Evolutionary conservation across 139 green algal genomes (phyloP).

Genomic region (Coelastrella sp.): DNA sequence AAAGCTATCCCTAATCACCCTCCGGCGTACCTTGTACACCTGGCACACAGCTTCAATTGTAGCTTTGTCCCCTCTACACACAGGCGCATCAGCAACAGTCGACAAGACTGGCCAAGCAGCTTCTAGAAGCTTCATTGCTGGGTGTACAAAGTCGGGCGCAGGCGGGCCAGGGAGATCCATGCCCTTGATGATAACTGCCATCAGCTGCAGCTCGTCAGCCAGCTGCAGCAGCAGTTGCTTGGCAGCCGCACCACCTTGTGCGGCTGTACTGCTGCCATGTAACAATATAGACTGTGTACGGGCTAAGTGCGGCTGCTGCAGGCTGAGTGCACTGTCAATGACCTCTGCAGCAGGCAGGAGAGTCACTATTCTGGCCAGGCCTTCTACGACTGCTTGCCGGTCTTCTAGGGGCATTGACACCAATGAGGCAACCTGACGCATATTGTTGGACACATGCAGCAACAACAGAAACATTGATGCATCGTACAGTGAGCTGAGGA

Average conservation of each 20-base stretch:
- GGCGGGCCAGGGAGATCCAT: slow-evolving; percentile 49
- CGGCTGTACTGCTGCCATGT: slow-evolving; percentile 32
- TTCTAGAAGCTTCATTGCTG: slow-evolving; percentile 56
- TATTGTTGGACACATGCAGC: background rate
- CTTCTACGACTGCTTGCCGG: slow-evolving; percentile 68
- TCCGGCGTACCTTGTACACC: slow-evolving; percentile 65
- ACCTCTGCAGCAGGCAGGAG: slow-evolving; percentile 47
- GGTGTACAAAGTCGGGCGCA: slow-evolving; percentile 21
- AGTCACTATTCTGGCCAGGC: slow-evolving; percentile 66
- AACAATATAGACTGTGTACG: slow-evolving; percentile 44
- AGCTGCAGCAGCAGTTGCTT: slow-evolving; percentile 53
- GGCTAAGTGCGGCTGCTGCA: slow-evolving; percentile 51
- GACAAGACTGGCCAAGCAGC: slow-evolving; percentile 58
- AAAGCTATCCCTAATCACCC: background rate
- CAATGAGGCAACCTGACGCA: background rate
- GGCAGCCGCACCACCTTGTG: background rate
- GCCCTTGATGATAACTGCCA: slow-evolving; percentile 56
- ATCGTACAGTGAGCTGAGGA: too few relatives aligned
- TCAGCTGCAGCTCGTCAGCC: slow-evolving; percentile 61
- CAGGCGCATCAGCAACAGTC: slow-evolving; percentile 49
- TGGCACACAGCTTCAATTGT: slow-evolving; percentile 62
- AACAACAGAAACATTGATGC: too few relatives aligned
- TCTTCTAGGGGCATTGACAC: slow-evolving; percentile 50
- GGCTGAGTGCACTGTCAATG: slow-evolving; percentile 35
- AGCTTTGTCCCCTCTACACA: slow-evolving; percentile 50